Percentiles rank a stretch among this genome's conserved stretches.
These are phyloP conservation scores for Nigrospora oryzae DNA, from an alignment of 2,329 filamentous ascomycete species.

Conservation along the genomic window DNA sequence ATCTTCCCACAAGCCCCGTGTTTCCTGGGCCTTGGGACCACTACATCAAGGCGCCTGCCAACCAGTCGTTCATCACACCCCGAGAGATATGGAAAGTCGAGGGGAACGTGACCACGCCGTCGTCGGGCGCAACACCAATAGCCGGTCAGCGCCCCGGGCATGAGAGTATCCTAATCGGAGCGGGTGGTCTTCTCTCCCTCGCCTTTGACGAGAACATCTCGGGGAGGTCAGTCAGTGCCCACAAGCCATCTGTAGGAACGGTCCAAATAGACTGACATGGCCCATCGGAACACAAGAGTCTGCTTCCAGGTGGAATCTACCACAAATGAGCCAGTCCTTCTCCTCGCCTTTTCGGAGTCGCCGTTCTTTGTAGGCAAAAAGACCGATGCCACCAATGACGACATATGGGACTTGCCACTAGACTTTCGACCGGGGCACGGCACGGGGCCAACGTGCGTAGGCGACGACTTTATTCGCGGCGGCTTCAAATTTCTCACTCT, in stretches of 20 bases:
- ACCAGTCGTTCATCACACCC: conserved; percentile 24
- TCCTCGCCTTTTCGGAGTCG: conserved; percentile 27
- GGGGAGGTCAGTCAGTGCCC: conserved; percentile 20
- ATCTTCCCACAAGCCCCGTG: conserved; percentile 20
- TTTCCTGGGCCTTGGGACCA: conserved; percentile 30
- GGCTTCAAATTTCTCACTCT: conserved; percentile 31
- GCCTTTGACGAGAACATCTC: conserved; percentile 31
- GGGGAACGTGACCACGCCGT: conserved; percentile 19
- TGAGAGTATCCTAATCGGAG: conserved; percentile 16
- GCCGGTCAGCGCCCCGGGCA: neutral
- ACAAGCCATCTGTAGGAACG: no score
- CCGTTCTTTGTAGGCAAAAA: conserved; percentile 21
- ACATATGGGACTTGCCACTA: conserved; percentile 22
- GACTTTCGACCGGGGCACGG: conserved; percentile 15
- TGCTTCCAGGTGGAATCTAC: conserved; percentile 22
- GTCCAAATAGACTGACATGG: neutral
- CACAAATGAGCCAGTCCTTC: conserved; percentile 19
- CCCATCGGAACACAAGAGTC: conserved; percentile 13
- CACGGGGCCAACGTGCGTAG: conserved; percentile 24
- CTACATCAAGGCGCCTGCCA: conserved; percentile 25
- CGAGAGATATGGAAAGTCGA: conserved; percentile 21
- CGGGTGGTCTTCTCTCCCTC: conserved; percentile 24
- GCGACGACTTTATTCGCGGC: conserved; percentile 23
- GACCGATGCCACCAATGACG: conserved; percentile 24
- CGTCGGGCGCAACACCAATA: conserved; percentile 2